Conservation (phyloP, 768 basidiomycete species). For the Hericium coralloides region DNA sequence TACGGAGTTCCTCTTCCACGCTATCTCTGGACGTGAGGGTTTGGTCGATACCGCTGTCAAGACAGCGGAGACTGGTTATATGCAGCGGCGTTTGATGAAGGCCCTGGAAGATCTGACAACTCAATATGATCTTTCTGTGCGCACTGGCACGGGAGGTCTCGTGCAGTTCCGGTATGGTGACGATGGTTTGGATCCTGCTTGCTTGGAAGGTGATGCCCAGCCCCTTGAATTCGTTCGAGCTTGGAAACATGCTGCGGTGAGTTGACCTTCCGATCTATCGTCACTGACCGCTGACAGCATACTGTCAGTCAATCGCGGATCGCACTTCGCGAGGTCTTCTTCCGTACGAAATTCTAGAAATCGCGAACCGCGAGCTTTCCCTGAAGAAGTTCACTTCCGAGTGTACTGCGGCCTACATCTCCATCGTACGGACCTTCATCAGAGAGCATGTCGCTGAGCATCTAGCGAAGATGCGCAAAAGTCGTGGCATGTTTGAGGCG, state of each 20-base stretch:
- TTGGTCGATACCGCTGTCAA: slow-evolving; percentile 99
- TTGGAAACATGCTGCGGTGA: slow-evolving; percentile 77
- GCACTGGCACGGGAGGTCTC: slow-evolving; percentile 89
- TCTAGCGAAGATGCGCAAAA: slow-evolving; percentile 58
- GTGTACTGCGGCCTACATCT: slow-evolving; percentile 64
- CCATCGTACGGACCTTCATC: slow-evolving; percentile 65
- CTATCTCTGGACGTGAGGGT: slow-evolving; percentile 97
- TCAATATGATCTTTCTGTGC: slow-evolving; percentile 92
- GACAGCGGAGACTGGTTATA: slow-evolving; percentile 99
- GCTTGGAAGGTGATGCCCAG: slow-evolving; percentile 90
- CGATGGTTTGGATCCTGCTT: slow-evolving; percentile 94
- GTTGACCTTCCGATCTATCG: slow-evolving; percentile 9
- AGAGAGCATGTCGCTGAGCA: slow-evolving; percentile 51
- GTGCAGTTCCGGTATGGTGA: slow-evolving; percentile 98
- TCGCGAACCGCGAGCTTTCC: slow-evolving; percentile 57
- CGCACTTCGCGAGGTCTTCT: slow-evolving; percentile 57
- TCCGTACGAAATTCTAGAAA: slow-evolving; percentile 78
- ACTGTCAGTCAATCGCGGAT: slow-evolving; percentile 49
- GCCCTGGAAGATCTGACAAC: slow-evolving; percentile 94
- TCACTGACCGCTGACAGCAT: not conserved
- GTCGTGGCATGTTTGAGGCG: slow-evolving; percentile 79
- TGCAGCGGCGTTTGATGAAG: slow-evolving; percentile 99
- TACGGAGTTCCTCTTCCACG: slow-evolving; percentile 98
- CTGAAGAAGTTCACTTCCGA: slow-evolving; percentile 52
- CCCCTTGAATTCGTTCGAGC: slow-evolving; percentile 86